phyloP scores from a whole-genome alignment of 768 basidiomycete genomes.

The Boletus bicolor region DNA sequence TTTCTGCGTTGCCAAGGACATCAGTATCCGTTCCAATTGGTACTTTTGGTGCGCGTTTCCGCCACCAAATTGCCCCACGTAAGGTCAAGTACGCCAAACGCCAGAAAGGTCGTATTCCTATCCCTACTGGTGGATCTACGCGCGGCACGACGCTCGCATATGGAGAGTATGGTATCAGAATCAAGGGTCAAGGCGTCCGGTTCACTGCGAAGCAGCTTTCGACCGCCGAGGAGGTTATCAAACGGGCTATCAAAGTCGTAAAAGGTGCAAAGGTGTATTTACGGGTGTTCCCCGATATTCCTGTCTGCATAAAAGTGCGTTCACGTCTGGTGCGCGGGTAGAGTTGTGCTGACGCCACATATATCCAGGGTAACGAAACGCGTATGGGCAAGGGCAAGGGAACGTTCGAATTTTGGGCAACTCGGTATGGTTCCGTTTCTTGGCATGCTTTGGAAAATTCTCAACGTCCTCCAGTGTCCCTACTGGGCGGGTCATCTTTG shows the following conservation, averaged over 20 bases:
- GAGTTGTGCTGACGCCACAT: neutral
- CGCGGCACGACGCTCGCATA: conserved; percentile 91
- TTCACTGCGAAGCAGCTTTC: conserved; percentile 88
- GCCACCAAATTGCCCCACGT: conserved; percentile 75
- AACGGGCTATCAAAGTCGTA: conserved; percentile 83
- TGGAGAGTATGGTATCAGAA: conserved; percentile 90
- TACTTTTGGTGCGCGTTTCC: conserved; percentile 31
- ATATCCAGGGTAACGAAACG: conserved; percentile 84
- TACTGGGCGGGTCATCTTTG: conserved; percentile 87
- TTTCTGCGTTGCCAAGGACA: conserved; percentile 9
- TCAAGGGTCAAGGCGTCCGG: conserved; percentile 77
- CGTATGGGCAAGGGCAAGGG: conserved; percentile 99
- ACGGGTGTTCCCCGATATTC: conserved; percentile 94
- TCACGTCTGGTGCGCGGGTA: neutral
- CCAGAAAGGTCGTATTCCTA: conserved; percentile 85
- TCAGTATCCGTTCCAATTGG: conserved; percentile 10
- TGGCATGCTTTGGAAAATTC: neutral
- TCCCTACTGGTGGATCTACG: conserved; percentile 85
- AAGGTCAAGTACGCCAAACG: conserved; percentile 81
- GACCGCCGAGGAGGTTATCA: conserved; percentile 82
- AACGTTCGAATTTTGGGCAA: conserved; percentile 96
- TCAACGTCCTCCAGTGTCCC: conserved; percentile 57
- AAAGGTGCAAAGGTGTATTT: conserved; percentile 87
- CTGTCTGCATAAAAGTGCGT: conserved; percentile 91
- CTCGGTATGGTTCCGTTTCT: conserved; percentile 52